A percentile compares a stretch with the other conserved stretches of the same genome.
These are phyloP conservation scores for Penicillium thymicola DNA, from an alignment of 2,329 filamentous ascomycete genomes.

Conservation along the genomic window DNA sequence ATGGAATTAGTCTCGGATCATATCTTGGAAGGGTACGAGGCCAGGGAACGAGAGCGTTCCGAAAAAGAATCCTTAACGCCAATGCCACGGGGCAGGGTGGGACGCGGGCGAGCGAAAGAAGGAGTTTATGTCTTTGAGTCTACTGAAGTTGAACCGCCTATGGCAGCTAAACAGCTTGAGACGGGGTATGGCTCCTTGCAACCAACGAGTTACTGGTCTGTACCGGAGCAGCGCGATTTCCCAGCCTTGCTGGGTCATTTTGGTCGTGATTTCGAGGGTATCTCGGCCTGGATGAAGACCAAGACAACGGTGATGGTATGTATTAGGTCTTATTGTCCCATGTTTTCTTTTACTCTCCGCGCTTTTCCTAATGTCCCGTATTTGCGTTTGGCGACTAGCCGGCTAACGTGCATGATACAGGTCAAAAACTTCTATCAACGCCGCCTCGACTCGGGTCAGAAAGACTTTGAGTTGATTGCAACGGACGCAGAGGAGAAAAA, in stretches of 20 bases:
- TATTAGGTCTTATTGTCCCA: constrained; percentile 2
- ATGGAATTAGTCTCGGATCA: constrained; percentile 20
- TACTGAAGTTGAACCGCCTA: constrained; percentile 28
- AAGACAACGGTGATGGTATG: constrained; percentile 53
- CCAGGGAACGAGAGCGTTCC: constrained; percentile 23
- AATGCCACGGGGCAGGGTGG: constrained; percentile 25
- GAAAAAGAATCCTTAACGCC: constrained; percentile 26
- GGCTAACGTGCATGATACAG: constrained; percentile 24
- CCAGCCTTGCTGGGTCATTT: constrained; percentile 46
- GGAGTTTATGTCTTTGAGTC: constrained; percentile 37
- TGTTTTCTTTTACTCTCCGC: not conserved
- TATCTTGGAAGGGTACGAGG: constrained; percentile 19
- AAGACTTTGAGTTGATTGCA: constrained; percentile 44
- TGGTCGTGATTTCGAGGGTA: constrained; percentile 48
- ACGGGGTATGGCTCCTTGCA: constrained; percentile 39
- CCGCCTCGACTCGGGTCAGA: constrained; percentile 43
- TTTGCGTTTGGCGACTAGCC: not conserved
- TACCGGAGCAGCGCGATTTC: constrained; percentile 49
- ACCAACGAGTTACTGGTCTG: constrained; percentile 53
- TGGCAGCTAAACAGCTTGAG: constrained; percentile 26
- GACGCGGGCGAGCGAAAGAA: constrained; percentile 34
- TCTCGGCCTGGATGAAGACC: constrained; percentile 51
- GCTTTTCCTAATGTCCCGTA: not conserved
- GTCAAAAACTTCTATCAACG: constrained; percentile 52
- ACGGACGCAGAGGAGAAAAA: constrained; percentile 45